phyloP scores from a whole-genome alignment of 441 rosid species.

The Monsonia emarginata region DNA sequence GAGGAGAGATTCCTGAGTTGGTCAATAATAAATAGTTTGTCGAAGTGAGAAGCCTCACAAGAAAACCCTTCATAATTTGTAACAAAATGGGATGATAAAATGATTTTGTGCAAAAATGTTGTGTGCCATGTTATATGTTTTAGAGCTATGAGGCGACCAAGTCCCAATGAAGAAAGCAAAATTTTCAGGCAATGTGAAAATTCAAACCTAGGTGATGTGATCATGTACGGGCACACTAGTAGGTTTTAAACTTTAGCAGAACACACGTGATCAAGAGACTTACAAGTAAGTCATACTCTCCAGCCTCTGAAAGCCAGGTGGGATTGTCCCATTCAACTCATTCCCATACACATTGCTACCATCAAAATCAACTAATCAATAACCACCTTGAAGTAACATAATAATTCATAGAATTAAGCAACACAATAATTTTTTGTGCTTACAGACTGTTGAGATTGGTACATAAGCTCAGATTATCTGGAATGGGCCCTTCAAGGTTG shows the following conservation, averaged over 20 bases:
- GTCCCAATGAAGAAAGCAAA: neutral
- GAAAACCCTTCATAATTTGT: too few relatives aligned
- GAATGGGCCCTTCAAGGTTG: conserved; percentile 68
- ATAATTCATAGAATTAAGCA: too few relatives aligned
- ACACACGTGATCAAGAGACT: conserved; percentile 15
- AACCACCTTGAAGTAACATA: neutral
- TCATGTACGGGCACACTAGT: too few relatives aligned
- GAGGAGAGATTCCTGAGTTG: conserved; percentile 58
- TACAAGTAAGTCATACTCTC: conserved; percentile 85
- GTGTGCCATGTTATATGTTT: neutral
- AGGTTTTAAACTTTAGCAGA: neutral
- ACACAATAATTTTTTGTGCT: conserved; percentile 16
- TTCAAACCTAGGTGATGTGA: too few relatives aligned
- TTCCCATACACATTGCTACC: conserved; percentile 79
- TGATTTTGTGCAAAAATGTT: neutral
- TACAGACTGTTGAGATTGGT: conserved; percentile 79
- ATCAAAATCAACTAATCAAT: neutral
- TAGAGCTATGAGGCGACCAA: neutral
- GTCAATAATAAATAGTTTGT: neutral
- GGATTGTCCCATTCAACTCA: conserved; percentile 56
- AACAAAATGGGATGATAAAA: neutral
- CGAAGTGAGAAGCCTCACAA: neutral
- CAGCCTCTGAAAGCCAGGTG: conserved; percentile 52
- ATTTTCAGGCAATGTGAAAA: neutral
- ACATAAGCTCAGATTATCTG: conserved; percentile 66